A percentile compares a stretch with the other conserved stretches of the same genome.
phyloP scores from a whole-genome alignment of 177 flowering plant species.

The Vitis hybrid region DNA sequence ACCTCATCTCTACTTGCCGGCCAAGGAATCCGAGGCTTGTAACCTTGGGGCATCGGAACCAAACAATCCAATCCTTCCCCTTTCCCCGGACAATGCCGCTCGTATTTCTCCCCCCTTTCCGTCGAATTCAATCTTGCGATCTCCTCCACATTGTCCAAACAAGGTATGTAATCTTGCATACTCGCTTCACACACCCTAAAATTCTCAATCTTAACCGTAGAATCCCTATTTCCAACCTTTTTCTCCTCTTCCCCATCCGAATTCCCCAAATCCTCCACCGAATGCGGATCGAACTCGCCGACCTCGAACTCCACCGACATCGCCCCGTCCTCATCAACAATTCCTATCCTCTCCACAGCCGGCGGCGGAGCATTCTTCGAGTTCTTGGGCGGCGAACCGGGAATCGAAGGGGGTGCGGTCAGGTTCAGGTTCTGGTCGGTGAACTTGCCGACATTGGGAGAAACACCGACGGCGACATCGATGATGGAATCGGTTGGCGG shows the following conservation, averaged over 20 bases:
- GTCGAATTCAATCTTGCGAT: slow-evolving; percentile 29
- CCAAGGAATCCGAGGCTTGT: slow-evolving; percentile 44
- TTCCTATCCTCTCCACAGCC: slow-evolving; percentile 26
- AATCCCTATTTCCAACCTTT: slow-evolving; percentile 2
- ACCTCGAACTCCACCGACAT: slow-evolving; percentile 55
- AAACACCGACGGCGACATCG: background rate
- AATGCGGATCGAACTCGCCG: slow-evolving; percentile 28
- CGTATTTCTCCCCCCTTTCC: slow-evolving; percentile 39
- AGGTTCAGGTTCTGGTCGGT: no score
- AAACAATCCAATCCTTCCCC: slow-evolving; percentile 42
- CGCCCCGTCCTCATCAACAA: slow-evolving; percentile 52
- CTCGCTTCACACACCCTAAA: slow-evolving; percentile 30
- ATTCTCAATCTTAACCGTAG: slow-evolving; percentile 19
- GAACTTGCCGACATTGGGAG: no score
- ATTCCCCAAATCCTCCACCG: slow-evolving; percentile 18
- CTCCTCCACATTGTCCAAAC: slow-evolving; percentile 54
- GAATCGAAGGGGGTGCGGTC: background rate
- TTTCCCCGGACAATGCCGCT: slow-evolving; percentile 52
- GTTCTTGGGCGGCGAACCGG: slow-evolving; percentile 6
- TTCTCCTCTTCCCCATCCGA: slow-evolving; percentile 5
- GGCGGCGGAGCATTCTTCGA: slow-evolving; percentile 26
- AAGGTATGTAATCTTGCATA: slow-evolving; percentile 51
- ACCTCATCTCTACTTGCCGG: slow-evolving; percentile 58
- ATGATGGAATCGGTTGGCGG: background rate
- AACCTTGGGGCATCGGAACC: slow-evolving; percentile 48